Conservation (phyloP, 169 alveolate genomes). For the Eimeria brunetti region DNA sequence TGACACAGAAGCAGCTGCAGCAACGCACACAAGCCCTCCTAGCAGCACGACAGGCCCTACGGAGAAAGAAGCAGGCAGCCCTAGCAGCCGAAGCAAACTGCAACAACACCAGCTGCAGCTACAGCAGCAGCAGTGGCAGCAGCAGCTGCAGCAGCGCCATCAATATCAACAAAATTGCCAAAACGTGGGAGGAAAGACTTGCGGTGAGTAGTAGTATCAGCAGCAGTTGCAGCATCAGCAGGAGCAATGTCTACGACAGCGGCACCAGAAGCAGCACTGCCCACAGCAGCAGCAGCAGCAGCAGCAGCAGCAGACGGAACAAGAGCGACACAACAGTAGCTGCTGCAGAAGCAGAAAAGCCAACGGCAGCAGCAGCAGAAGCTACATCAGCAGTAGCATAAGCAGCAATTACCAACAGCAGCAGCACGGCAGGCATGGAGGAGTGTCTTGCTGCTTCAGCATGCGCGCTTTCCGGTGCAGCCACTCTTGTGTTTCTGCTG, state of each 20-base stretch:
- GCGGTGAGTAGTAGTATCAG: constrained; percentile 35
- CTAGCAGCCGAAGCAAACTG: not conserved
- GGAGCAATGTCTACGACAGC: not conserved
- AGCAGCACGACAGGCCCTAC: constrained; percentile 6
- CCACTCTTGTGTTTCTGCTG: not conserved
- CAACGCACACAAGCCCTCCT: constrained; percentile 24
- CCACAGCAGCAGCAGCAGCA: not conserved
- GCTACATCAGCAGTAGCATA: not conserved
- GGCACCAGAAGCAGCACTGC: not conserved
- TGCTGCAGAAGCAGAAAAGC: not conserved
- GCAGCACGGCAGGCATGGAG: not conserved
- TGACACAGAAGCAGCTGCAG: constrained; percentile 44
- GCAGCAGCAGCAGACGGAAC: not conserved
- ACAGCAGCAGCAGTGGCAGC: constrained; percentile 44
- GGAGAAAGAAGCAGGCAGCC: constrained; percentile 32
- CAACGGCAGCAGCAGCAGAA: not conserved
- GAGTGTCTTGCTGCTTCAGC: not conserved
- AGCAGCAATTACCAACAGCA: not conserved
- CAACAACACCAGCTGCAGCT: not conserved
- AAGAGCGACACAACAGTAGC: not conserved
- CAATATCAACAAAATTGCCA: constrained; percentile 24
- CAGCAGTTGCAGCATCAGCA: not conserved
- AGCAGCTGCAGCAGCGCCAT: not conserved
- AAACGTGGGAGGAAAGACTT: constrained; percentile 35
- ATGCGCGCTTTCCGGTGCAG: not conserved